These are phyloP conservation scores for Rhododendron mucronatum DNA, from an alignment of 148 eudicot species.

Conservation along the genomic window DNA sequence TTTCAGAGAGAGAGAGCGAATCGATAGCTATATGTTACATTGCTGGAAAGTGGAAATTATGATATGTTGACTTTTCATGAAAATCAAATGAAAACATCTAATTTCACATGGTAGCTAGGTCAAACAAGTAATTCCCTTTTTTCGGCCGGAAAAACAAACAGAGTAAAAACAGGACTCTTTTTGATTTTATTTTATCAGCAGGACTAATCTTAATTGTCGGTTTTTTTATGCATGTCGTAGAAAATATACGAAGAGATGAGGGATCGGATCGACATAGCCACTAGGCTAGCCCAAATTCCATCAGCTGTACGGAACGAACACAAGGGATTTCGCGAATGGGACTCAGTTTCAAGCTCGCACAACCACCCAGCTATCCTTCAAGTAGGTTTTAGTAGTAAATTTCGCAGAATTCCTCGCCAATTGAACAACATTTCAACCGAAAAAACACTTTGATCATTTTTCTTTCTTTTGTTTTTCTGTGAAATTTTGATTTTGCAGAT, in stretches of 20 bases:
- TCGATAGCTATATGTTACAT: neutral
- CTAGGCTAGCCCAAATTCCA: conserved; percentile 13
- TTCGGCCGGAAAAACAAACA: no score
- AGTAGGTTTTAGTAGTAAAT: neutral
- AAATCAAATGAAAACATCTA: neutral
- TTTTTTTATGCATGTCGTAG: neutral
- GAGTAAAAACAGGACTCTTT: no score
- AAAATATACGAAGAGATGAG: conserved; percentile 23
- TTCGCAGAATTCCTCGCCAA: neutral
- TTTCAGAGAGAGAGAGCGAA: no score
- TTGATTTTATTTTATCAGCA: neutral
- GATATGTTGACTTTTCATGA: neutral
- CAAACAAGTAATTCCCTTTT: no score
- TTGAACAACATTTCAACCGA: no score
- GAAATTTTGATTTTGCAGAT: neutral
- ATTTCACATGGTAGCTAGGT: neutral
- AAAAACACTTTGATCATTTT: neutral
- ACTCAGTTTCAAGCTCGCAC: neutral
- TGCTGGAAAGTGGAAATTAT: neutral
- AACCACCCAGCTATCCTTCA: conserved; percentile 26
- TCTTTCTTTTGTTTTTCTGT: no score
- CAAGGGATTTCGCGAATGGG: conserved; percentile 25
- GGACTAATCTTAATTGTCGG: neutral
- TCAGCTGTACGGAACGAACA: neutral
- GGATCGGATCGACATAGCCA: conserved; percentile 2